Percentiles rank a stretch among this genome's conserved stretches.
Conservation (phyloP, 441 rosid species). For the Gossypium schwendimanii region DNA sequence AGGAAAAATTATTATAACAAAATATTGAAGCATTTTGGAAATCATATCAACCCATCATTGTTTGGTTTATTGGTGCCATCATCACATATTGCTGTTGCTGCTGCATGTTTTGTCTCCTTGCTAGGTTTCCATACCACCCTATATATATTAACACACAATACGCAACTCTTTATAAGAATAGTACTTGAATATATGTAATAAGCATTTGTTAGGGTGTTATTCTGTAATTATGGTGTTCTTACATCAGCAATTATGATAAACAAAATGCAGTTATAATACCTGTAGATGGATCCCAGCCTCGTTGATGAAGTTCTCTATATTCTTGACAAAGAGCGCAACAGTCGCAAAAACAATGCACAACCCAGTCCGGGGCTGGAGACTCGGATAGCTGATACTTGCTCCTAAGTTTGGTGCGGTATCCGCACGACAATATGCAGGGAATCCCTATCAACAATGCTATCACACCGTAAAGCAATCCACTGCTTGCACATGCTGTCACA, state of each 20-base stretch:
- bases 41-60: constrained; percentile 24
- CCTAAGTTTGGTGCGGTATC: constrained; percentile 49
- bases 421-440: constrained; percentile 44
- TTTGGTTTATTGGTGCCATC: constrained; percentile 38
- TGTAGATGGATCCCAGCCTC: constrained; percentile 39
- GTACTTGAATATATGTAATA: too few relatives aligned
- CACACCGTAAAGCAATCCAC: constrained; percentile 37
- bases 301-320: constrained; percentile 44
- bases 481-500: constrained; percentile 32
- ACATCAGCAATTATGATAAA: too few relatives aligned
- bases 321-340: constrained; percentile 55
- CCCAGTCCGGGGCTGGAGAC: constrained; percentile 35
- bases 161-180: neutral
- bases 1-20: too few relatives aligned
- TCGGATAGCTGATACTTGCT: constrained; percentile 36
- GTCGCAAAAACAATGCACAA: constrained; percentile 45
- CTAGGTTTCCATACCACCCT: constrained; percentile 73
- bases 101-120: constrained; percentile 35
- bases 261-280: constrained; percentile 22
- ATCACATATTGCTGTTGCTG: constrained; percentile 19
- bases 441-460: constrained; percentile 30
- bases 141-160: neutral
- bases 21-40: neutral
- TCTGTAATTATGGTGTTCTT: too few relatives aligned
- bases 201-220: too few relatives aligned